phyloP scores from a whole-genome alignment of 257 asterid genomes.

The Avicennia marina region DNA sequence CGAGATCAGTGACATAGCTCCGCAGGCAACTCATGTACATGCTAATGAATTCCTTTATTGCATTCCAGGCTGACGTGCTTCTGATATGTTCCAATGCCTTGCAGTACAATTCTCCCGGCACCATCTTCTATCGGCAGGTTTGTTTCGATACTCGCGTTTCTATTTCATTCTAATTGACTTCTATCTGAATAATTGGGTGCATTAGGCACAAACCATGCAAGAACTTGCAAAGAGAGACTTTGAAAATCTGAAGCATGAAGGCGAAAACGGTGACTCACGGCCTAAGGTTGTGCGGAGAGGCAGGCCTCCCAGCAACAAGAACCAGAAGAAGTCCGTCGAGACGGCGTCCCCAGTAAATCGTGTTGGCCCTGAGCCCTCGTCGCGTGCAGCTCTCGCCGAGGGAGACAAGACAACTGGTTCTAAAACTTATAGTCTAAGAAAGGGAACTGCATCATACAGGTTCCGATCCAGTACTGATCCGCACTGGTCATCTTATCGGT shows the following conservation, averaged over 20 bases:
- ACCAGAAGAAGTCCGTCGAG: slow-evolving; percentile 52
- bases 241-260: slow-evolving; percentile 77
- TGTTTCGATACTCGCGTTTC: not conserved
- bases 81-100: slow-evolving; percentile 7
- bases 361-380: slow-evolving; percentile 46
- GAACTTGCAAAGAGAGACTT: slow-evolving; percentile 83
- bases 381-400: slow-evolving; percentile 52
- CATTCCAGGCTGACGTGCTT: not conserved
- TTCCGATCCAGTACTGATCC: slow-evolving; percentile 50
- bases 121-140: slow-evolving; percentile 93
- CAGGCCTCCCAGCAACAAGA: slow-evolving; percentile 85
- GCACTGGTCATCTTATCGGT: slow-evolving; percentile 39
- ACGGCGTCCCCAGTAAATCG: slow-evolving; percentile 45
- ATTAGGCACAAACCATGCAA: slow-evolving; percentile 84
- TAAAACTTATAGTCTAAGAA: slow-evolving; percentile 73
- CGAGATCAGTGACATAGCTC: too few relatives aligned
- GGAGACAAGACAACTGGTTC: slow-evolving; percentile 59
- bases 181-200: slow-evolving; percentile 16
- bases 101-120: slow-evolving; percentile 48
- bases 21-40: too few relatives aligned
- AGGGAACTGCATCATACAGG: slow-evolving; percentile 44
- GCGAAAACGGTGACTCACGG: slow-evolving; percentile 85
- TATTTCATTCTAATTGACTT: not conserved
- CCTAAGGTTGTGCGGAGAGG: slow-evolving; percentile 96
- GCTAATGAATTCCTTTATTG: too few relatives aligned